Evolutionary conservation across 805 yeast species (phyloP).

Genomic region (Cyberlindnera lachancei): DNA sequence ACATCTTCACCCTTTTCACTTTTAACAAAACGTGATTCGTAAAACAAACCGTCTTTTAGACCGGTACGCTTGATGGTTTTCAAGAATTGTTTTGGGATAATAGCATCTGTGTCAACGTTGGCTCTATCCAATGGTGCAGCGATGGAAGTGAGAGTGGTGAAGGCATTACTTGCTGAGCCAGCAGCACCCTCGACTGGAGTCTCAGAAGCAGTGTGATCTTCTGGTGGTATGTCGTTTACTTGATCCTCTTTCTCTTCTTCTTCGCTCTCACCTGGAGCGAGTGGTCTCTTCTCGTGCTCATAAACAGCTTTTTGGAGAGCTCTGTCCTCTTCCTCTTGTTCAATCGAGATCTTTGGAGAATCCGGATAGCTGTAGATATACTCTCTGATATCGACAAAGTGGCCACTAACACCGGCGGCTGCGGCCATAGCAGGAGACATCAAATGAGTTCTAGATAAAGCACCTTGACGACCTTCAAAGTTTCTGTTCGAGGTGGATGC

Average conservation of each 20-base stretch:
- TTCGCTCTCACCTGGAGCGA: slow-evolving; percentile 45
- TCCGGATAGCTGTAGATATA: slow-evolving; percentile 57
- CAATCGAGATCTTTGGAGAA: slow-evolving; percentile 45
- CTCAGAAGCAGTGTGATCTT: slow-evolving; percentile 33
- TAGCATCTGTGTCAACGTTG: slow-evolving; percentile 97
- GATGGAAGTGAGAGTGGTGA: slow-evolving; percentile 68
- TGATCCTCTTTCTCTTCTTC: slow-evolving; percentile 45
- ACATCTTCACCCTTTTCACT: slow-evolving; percentile 63
- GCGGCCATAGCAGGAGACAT: slow-evolving; percentile 99
- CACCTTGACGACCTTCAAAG: slow-evolving; percentile 99
- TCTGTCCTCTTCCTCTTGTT: slow-evolving; percentile 43
- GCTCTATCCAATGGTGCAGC: slow-evolving; percentile 95
- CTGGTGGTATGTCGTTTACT: slow-evolving; percentile 56
- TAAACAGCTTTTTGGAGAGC: slow-evolving; percentile 63
- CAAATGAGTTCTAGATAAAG: slow-evolving; percentile 88
- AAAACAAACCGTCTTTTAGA: slow-evolving; percentile 78
- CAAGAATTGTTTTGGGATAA: slow-evolving; percentile 96
- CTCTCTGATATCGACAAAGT: slow-evolving; percentile 84
- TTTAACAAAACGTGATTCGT: slow-evolving; percentile 76
- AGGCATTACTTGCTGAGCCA: slow-evolving; percentile 62
- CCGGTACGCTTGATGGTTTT: slow-evolving; percentile 98
- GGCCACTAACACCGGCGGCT: slow-evolving; percentile 92
- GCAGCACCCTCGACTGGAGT: slow-evolving; percentile 28
- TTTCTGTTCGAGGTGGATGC: slow-evolving; percentile 98
- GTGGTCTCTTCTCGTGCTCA: slow-evolving; percentile 59